These are phyloP conservation scores for Microascus cirrosus DNA, from an alignment of 2,329 filamentous ascomycete genomes.

Conservation along the genomic window DNA sequence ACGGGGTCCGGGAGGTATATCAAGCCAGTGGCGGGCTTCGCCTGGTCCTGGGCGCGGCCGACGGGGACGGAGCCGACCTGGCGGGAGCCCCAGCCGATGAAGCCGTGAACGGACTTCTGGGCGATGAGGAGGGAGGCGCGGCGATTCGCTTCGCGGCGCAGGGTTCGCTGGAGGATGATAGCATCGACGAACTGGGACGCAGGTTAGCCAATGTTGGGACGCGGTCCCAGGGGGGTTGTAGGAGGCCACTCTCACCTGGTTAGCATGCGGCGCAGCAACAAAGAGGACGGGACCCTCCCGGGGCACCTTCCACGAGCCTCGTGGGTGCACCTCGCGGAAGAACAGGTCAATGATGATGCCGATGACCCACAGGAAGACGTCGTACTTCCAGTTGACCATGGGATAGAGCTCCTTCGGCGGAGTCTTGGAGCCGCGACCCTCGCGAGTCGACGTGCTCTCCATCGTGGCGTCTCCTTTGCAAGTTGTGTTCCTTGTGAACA, in stretches of 20 bases:
- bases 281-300: conserved; percentile 83
- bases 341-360: conserved; percentile 87
- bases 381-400: conserved; percentile 66
- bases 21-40: conserved; percentile 66
- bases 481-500: neutral
- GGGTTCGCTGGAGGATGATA: conserved; percentile 81
- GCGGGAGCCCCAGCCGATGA: conserved; percentile 79
- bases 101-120: conserved; percentile 88
- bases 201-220: neutral
- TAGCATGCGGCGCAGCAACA: conserved; percentile 92
- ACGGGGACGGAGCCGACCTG: conserved; percentile 89
- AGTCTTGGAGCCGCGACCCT: neutral
- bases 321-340: conserved; percentile 93
- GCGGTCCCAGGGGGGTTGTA: conserved; percentile 6
- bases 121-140: conserved; percentile 89
- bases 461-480: neutral
- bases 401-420: conserved; percentile 46
- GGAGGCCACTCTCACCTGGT: conserved; percentile 52
- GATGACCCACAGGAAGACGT: conserved; percentile 66
- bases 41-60: conserved; percentile 77
- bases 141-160: conserved; percentile 76
- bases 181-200: conserved; percentile 79
- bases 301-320: conserved; percentile 91
- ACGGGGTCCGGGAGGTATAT: conserved; percentile 86
- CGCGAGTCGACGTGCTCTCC: neutral